Evolutionary conservation across 441 rosid species (phyloP), one percentile per base, ranked within the genome.

Genomic region (Pelargonium australe): DNA sequence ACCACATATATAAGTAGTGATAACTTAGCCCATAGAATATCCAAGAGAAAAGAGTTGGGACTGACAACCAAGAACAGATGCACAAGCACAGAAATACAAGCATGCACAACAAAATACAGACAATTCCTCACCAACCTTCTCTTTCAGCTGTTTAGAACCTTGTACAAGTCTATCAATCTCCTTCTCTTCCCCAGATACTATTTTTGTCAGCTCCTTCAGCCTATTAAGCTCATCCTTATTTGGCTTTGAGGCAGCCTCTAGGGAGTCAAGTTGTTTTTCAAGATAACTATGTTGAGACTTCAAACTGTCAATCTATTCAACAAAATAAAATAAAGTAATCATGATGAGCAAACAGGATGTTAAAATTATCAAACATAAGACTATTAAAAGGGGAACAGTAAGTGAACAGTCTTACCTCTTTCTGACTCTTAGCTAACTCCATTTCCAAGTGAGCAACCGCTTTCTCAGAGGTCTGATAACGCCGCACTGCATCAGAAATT

Each of bases 351-450:
- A 75, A 61, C 65, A 55, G 68, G 70, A 49, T 19, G 19, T 20
- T 9, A 55, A 67, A 65, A 67, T 60, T 31, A 66, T 12, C 71
- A 43, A 60, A 70, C 61, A 47, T 68, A 72, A 68, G 47, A 72
- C 70, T 19, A 20, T 20, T 60, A 60, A 9, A 60, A 8, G 34
- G 63, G 63, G 11, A 64, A 41, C 49, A 44, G 66, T 14, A 45
- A 23, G 57, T 69, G 25, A 63, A 57, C 51, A 25, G 53, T 25
- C 34, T 49, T 79, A 91, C 97, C 97, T 95, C 96, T 75, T 85
- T 90, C 84, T 79, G 91, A 81, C 86, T 81, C 84, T 90, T 95
- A 13, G 96, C 96, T 69, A 89, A 75, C 78, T 90, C 99, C 97
- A 90, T 89, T 80, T 92, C 91, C 73, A 89, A 73, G 77, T 67